Conservation (phyloP, 2,329 filamentous ascomycete genomes). For the Sporothrix variecibatus region DNA sequence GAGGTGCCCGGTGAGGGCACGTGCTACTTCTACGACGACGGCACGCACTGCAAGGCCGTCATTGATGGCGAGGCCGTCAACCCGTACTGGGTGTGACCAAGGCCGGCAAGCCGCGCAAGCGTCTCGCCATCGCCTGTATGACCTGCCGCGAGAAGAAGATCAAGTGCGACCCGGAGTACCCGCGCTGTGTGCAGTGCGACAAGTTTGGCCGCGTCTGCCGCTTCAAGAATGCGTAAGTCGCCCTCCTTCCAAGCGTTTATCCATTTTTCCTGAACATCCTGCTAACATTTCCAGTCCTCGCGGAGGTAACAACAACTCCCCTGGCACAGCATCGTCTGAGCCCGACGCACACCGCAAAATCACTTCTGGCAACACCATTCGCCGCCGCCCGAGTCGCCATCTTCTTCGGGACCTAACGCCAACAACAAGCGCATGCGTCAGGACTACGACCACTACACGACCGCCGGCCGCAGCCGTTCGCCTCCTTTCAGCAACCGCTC, state of each 20-base stretch:
- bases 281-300: slow-evolving; percentile 48
- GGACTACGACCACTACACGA: slow-evolving; percentile 50
- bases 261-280: slow-evolving; percentile 11
- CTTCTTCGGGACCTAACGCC: not conserved
- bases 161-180: slow-evolving; percentile 87
- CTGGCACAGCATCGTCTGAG: slow-evolving; percentile 54
- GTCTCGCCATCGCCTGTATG: slow-evolving; percentile 87
- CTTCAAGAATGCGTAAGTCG: slow-evolving; percentile 81
- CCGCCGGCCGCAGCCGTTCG: slow-evolving; percentile 36
- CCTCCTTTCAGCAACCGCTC: slow-evolving; percentile 33
- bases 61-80: slow-evolving; percentile 88
- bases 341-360: slow-evolving; percentile 48
- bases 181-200: slow-evolving; percentile 87
- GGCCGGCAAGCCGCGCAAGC: slow-evolving; percentile 88
- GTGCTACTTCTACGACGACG: slow-evolving; percentile 86
- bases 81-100: slow-evolving; percentile 91
- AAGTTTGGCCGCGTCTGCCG: slow-evolving; percentile 86
- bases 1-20: slow-evolving; percentile 76
- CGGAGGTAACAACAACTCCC: slow-evolving; percentile 60
- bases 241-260: not conserved
- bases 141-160: slow-evolving; percentile 97
- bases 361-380: slow-evolving; percentile 36
- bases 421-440: slow-evolving; percentile 52
- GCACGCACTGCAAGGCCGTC: slow-evolving; percentile 75
- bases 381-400: slow-evolving; percentile 28